A percentile compares a stretch with the other conserved stretches of the same genome.
phyloP scores from a whole-genome alignment of 2,329 filamentous ascomycete species.

The Claviceps sorghi region DNA sequence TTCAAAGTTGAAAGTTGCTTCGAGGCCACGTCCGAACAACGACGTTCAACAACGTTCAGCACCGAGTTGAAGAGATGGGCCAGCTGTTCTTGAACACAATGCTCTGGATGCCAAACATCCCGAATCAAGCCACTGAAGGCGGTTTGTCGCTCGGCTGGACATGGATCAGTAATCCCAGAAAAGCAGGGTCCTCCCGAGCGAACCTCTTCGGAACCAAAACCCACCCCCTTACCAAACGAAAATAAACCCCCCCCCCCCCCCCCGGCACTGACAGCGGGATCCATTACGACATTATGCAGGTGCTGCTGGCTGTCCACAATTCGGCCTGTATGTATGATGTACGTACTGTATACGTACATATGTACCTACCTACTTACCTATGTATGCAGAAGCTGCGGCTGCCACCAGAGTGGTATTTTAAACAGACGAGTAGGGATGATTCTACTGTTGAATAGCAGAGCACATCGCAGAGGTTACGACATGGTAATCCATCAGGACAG shows the following conservation, averaged over 20 bases:
- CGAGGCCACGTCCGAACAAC: neutral
- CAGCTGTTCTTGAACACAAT: neutral
- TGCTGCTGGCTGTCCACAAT: neutral
- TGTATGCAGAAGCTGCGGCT: neutral
- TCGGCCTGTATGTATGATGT: neutral
- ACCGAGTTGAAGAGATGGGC: neutral
- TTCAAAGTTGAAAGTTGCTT: neutral
- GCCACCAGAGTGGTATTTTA: neutral
- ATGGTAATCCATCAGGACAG: neutral
- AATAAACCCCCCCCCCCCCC: too few relatives aligned
- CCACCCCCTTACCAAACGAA: neutral
- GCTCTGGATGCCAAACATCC: neutral
- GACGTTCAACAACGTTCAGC: neutral
- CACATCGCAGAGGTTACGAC: neutral
- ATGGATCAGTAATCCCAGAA: constrained; percentile 1
- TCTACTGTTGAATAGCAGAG: neutral
- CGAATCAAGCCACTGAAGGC: neutral
- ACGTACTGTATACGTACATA: too few relatives aligned
- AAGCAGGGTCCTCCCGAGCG: neutral
- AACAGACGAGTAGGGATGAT: neutral
- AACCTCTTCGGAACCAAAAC: neutral
- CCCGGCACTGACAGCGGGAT: constrained; percentile 2
- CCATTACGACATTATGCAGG: constrained; percentile 1
- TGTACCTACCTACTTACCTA: too few relatives aligned
- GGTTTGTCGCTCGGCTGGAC: neutral